Evolutionary conservation across 2,329 filamentous ascomycete genomes (phyloP), one percentile per base, ranked within the genome.

Genomic region (Aspergillus viridinutans): DNA sequence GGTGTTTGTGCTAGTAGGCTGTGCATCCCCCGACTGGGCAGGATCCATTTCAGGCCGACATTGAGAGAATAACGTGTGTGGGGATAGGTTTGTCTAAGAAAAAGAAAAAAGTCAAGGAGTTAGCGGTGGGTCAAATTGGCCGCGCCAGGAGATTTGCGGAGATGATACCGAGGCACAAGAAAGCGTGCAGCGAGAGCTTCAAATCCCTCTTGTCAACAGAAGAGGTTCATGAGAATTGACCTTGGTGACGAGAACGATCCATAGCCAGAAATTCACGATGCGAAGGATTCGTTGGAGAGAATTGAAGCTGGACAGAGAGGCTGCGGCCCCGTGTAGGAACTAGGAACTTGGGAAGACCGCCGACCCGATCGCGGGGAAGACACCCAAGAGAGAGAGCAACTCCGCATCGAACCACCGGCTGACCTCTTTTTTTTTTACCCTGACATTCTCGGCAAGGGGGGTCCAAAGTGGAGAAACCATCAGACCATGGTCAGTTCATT

Each of bases 1-100:
- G 25, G 60, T 58, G 28, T 58, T 53, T 21, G 60, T 58, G 29
- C 57, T 53, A 50, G 48, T 50, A 40, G 63, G 58, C 38, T 61
- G 64, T 49, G 54, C 61, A 48, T 70, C 68, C 64, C 65, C 70
- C 50, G 57, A 55, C 61, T 70, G 70, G 64, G 65, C 53, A 57
- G 64, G 43, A 49, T 71, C 68, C 70, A 73, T 73, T 61, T 68
- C 56, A 64, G 52, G 58, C 23, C 64, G 63, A 63, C 70, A 72
- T 72, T 47, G 47, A 3, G 12, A 51, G 23, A 43, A 29, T n/a
- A 25, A 48, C 43, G 45, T 25, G 38, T 25, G 40, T 9, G 47
- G 25, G 38, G 51, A 49, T 50, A 54, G 35, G n/a, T 23, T 10
- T 56, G 23, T 12, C 8, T 20, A 20, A 21, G 32, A 50, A 1